These are phyloP conservation scores for Rhodosporidiobolus odoratus DNA, from an alignment of 768 basidiomycete genomes.

Conservation along the genomic window DNA sequence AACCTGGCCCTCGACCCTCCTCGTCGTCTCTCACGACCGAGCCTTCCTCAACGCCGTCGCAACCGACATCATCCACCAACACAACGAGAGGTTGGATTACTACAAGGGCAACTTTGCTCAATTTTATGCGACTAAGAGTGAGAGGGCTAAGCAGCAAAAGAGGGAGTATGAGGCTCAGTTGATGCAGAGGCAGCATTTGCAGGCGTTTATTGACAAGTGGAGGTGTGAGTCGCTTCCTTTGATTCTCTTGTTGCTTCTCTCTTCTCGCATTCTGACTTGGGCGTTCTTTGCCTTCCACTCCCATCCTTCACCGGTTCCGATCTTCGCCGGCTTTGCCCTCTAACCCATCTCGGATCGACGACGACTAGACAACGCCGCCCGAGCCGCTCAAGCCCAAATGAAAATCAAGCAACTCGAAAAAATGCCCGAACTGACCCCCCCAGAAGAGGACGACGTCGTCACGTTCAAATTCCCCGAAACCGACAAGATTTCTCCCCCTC, in stretches of 20 bases:
- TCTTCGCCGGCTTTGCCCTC: neutral
- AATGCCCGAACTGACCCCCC: conserved; percentile 87
- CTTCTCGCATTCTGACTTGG: neutral
- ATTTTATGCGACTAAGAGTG: conserved; percentile 97
- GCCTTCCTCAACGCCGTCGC: conserved; percentile 95
- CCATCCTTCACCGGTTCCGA: neutral
- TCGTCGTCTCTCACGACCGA: conserved; percentile 82
- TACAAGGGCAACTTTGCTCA: conserved; percentile 99
- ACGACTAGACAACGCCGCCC: conserved; percentile 47
- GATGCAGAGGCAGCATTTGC: conserved; percentile 88
- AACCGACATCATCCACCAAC: conserved; percentile 94
- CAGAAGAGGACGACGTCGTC: conserved; percentile 86
- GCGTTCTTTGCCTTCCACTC: too few species aligned
- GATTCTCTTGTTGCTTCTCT: neutral
- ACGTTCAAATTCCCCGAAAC: conserved; percentile 95
- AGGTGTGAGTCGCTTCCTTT: conserved; percentile 57
- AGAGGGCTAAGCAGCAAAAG: conserved; percentile 75
- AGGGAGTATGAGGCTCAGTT: conserved; percentile 94
- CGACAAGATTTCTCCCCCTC: conserved; percentile 93
- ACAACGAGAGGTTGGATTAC: conserved; percentile 86
- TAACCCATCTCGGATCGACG: too few species aligned
- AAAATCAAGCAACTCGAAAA: conserved; percentile 73
- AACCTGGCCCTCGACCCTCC: conserved; percentile 41
- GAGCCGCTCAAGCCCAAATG: conserved; percentile 76
- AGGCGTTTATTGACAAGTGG: conserved; percentile 98